These are phyloP conservation scores for Rhizodiscina lignyota DNA, from an alignment of 495 filamentous ascomycete species.

Conservation along the genomic window DNA sequence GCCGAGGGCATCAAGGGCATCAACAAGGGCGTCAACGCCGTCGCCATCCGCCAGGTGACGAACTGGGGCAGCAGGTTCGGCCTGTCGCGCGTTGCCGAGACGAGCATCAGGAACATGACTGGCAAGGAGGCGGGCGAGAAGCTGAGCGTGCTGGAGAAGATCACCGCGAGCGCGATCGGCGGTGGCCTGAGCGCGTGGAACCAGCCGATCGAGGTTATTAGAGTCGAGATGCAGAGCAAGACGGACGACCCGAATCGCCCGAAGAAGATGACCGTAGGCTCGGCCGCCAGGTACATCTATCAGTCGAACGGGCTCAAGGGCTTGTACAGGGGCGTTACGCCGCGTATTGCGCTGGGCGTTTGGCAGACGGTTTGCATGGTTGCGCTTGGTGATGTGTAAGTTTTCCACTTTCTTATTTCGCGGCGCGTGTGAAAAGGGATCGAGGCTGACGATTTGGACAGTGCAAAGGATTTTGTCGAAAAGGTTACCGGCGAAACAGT, in stretches of 20 bases:
- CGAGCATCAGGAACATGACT: conserved; percentile 63
- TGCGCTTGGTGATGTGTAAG: conserved; percentile 96
- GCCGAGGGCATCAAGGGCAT: conserved; percentile 90
- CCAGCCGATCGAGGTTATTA: conserved; percentile 98
- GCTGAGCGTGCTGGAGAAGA: conserved; percentile 70
- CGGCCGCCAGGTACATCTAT: conserved; percentile 89
- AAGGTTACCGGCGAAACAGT: conserved; percentile 88
- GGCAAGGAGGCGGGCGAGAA: conserved; percentile 66
- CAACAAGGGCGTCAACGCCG: conserved; percentile 95
- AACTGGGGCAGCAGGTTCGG: conserved; percentile 98
- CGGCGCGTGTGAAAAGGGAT: conserved; percentile 17
- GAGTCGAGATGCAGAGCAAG: conserved; percentile 99
- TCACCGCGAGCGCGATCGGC: conserved; percentile 70
- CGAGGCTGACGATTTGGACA: conserved; percentile 32
- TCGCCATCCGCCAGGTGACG: conserved; percentile 95
- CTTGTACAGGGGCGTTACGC: conserved; percentile 88
- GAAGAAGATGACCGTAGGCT: conserved; percentile 94
- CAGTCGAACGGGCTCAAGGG: conserved; percentile 73
- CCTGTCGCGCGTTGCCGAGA: conserved; percentile 76
- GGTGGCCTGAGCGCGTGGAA: conserved; percentile 96
- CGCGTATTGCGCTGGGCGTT: conserved; percentile 83
- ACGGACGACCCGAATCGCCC: conserved; percentile 92
- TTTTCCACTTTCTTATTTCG: too few species aligned
- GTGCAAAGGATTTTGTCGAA: conserved; percentile 94
- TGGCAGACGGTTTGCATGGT: conserved; percentile 99